Percentiles rank a stretch among this genome's conserved stretches.
These are phyloP conservation scores for Scenedesmus sp. DNA, from an alignment of 163 green algal genomes.

Conservation along the genomic window DNA sequence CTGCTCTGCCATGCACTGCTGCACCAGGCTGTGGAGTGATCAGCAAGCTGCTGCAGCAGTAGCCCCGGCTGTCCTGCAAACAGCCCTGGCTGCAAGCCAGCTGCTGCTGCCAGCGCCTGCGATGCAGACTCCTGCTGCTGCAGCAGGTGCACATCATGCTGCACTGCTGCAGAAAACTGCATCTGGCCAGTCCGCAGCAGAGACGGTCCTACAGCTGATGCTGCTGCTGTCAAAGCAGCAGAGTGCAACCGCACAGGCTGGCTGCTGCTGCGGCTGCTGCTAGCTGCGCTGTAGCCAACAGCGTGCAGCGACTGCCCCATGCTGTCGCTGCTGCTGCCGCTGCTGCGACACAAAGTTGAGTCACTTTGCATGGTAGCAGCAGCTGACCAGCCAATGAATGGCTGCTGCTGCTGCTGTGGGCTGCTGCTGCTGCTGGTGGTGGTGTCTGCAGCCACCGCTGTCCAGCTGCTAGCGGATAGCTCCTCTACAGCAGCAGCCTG, in stretches of 20 bases:
- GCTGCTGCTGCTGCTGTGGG: slow-evolving; percentile 1
- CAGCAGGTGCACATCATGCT: slow-evolving; percentile 1
- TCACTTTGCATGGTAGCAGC: neutral
- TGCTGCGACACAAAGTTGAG: neutral
- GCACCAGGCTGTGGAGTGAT: neutral
- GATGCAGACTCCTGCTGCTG: neutral
- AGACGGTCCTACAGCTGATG: slow-evolving; percentile 5
- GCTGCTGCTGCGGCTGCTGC: neutral
- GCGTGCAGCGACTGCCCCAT: neutral
- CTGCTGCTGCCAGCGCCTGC: neutral
- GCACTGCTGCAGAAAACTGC: neutral
- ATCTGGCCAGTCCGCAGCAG: neutral
- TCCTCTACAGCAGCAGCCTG: neutral
- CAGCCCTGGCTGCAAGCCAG: neutral
- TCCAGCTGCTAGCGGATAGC: neutral
- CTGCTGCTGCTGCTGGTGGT: neutral
- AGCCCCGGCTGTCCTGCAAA: neutral
- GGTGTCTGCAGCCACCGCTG: neutral
- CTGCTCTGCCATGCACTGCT: neutral
- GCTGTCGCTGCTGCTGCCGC: neutral
- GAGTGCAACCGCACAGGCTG: neutral
- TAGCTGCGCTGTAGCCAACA: neutral
- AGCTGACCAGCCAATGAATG: neutral
- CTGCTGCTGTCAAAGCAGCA: neutral
- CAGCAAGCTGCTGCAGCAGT: slow-evolving; percentile 20